Base-by-base conservation (phyloP, 208 protist species). In the Acanthamoeba royreba region DNA sequence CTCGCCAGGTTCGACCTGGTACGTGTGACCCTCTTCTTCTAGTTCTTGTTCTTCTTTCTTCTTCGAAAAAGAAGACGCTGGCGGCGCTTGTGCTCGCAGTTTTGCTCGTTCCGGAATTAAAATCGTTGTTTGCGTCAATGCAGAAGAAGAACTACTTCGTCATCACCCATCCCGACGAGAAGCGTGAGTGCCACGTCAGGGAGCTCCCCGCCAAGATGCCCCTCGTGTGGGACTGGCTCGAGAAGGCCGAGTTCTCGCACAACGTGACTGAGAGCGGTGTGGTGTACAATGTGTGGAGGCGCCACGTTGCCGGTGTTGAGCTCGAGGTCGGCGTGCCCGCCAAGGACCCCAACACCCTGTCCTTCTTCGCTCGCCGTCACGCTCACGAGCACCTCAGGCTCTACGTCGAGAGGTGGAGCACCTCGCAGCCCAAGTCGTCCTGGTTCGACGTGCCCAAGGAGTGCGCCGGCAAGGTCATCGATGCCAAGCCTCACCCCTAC, bases 71-170 rank as follows among this genome's bases (percentile, higher is more conserved):
- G n/a, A n/a, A n/a, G n/a, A n/a, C n/a, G n/a, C n/a, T n/a, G n/a
- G n/a, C n/a, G n/a, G n/a, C n/a, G n/a, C n/a, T n/a, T n/a, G n/a
- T n/a, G n/a, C n/a, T n/a, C n/a, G n/a, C n/a, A n/a, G n/a, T n/a
- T n/a, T n/a, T n/a, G n/a, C n/a, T n/a, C n/a, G n/a, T n/a, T n/a
- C n/a, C n/a, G n/a, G n/a, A n/a, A 66, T 25, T 5, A 28, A 25
- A 28, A 28, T 28, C 55, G 25, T 66, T 25, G 19, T 35, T 5
- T 25, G 19, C 33, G 25, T 66, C 33, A 25, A 25, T 66, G 55
- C 66, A 79, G 66, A 79, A 79, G n/a, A 79, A 79, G 66, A 74
- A 74, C 63, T 74, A 43, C 66, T 79, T n/a, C n/a, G n/a, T 19
- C 7, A 79, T 74, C 66, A 47, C 8, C 66, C 25, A 3, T 13